Conservation (phyloP, 2,329 filamentous ascomycete genomes). For the Claviceps capensis region DNA sequence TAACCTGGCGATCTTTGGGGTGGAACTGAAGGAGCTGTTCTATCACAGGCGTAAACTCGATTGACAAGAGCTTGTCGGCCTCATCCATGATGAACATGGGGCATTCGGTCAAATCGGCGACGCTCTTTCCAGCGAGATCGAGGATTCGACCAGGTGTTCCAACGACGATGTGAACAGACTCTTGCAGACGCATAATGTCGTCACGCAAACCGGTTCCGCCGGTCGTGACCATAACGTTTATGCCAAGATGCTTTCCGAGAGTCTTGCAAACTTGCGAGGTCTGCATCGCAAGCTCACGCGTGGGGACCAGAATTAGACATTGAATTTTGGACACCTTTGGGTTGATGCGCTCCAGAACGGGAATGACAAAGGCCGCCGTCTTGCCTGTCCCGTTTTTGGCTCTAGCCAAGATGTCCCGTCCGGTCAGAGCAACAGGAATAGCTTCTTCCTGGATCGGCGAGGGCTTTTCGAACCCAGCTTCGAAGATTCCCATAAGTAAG, state of each 20-base stretch:
- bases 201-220: slow-evolving; percentile 91
- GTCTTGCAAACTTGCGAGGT: slow-evolving; percentile 99
- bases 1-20: slow-evolving; percentile 94
- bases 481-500: slow-evolving; percentile 97
- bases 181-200: slow-evolving; percentile 88
- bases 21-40: slow-evolving; percentile 92
- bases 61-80: slow-evolving; percentile 91
- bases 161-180: slow-evolving; percentile 93
- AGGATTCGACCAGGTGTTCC: slow-evolving; percentile 94
- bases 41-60: slow-evolving; percentile 94
- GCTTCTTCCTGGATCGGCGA: slow-evolving; percentile 99
- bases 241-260: slow-evolving; percentile 86
- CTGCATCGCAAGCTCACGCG: slow-evolving; percentile 90
- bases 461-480: slow-evolving; percentile 96
- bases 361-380: slow-evolving; percentile 95
- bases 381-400: slow-evolving; percentile 99
- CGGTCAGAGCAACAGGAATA: slow-evolving; percentile 89
- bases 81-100: slow-evolving; percentile 99
- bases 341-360: slow-evolving; percentile 89
- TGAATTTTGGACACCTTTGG: slow-evolving; percentile 94
- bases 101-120: slow-evolving; percentile 90
- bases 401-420: slow-evolving; percentile 85
- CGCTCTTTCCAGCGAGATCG: slow-evolving; percentile 89
- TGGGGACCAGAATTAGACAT: slow-evolving; percentile 90
- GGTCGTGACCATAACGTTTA: slow-evolving; percentile 99